phyloP scores from a whole-genome alignment of 2,329 filamentous ascomycete species.

The Fusarium ramigenum region DNA sequence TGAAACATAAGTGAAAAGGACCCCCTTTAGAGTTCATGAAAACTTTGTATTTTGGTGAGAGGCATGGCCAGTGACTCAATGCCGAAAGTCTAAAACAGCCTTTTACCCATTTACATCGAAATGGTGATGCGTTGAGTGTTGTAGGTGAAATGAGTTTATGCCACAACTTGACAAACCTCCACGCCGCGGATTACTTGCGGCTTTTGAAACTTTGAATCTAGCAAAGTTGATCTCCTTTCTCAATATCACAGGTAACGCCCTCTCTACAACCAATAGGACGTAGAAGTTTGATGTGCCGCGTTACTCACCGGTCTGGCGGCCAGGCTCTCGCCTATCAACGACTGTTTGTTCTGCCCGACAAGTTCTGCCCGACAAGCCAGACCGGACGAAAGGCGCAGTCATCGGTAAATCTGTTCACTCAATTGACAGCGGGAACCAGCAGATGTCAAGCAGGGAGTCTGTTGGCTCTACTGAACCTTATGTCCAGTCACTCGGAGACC shows the following conservation, averaged over 20 bases:
- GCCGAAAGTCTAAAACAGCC: background rate
- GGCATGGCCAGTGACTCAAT: background rate
- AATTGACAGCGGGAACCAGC: no score
- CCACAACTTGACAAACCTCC: background rate
- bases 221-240: background rate
- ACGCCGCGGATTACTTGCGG: background rate
- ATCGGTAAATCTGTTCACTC: no score
- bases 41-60: fast-evolving
- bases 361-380: background rate
- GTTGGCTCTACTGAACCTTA: fast-evolving
- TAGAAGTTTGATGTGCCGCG: fast-evolving
- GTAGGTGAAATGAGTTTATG: fast-evolving
- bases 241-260: fast-evolving
- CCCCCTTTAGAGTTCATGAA: fast-evolving
- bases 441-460: no score
- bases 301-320: background rate
- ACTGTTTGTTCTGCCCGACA: background rate
- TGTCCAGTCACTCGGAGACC: fast-evolving
- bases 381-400: no score
- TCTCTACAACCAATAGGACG: fast-evolving
- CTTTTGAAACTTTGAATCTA: background rate
- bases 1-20: background rate
- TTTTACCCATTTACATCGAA: background rate
- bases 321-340: background rate
- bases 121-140: background rate